Percentiles rank a stretch among this genome's conserved stretches.
Conservation (phyloP, 2,329 filamentous ascomycete species). For the Trichoderma hamatum region DNA sequence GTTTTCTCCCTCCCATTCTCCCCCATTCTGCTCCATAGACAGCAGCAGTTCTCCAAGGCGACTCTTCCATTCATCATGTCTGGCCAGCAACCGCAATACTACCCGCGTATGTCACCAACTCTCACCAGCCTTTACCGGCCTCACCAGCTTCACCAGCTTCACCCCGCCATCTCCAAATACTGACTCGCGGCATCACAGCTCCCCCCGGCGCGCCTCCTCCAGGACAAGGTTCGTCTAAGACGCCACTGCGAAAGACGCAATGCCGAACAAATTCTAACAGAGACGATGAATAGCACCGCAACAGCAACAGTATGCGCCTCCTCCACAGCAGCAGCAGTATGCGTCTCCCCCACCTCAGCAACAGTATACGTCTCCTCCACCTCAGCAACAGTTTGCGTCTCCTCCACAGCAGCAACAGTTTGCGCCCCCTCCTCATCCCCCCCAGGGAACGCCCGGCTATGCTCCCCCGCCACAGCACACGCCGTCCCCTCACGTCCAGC, state of each 20-base stretch:
- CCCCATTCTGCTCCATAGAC: neutral
- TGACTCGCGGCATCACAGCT: constrained; percentile 38
- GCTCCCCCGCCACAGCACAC: constrained; percentile 39
- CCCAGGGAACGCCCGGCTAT: constrained; percentile 33
- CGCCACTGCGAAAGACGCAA: neutral
- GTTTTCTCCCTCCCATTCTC: neutral
- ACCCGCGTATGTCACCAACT: constrained; percentile 48
- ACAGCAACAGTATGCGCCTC: constrained; percentile 29
- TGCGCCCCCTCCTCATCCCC: constrained; percentile 40
- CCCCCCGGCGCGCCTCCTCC: constrained; percentile 44
- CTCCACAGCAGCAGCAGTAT: constrained; percentile 33
- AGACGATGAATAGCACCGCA: constrained; percentile 27
- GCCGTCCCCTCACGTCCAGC: constrained; percentile 38
- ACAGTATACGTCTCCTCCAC: constrained; percentile 31
- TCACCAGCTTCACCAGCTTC: neutral
- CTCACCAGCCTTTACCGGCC: constrained; percentile 8
- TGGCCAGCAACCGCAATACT: constrained; percentile 47
- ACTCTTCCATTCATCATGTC: constrained; percentile 41
- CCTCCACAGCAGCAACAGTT: constrained; percentile 52
- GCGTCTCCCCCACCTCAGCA: constrained; percentile 37
- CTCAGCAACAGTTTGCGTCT: constrained; percentile 40
- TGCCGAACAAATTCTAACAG: constrained; percentile 1
- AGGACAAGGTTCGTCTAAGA: constrained; percentile 31
- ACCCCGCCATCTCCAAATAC: constrained; percentile 13
- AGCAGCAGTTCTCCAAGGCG: neutral